Base-by-base conservation (phyloP, 768 basidiomycete species). In the Coprinopsis cinerea region DNA sequence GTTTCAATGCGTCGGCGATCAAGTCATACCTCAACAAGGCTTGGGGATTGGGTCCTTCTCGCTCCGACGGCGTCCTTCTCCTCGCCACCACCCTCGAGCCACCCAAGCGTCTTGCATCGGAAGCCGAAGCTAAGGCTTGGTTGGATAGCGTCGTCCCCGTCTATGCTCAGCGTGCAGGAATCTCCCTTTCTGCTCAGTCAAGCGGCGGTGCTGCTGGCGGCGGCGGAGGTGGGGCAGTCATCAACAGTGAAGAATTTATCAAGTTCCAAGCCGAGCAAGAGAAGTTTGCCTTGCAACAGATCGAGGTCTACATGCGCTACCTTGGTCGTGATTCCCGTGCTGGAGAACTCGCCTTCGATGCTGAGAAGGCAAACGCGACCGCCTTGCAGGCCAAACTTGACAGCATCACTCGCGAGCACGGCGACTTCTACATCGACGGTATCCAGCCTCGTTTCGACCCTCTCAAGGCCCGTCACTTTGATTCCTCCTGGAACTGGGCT, bases 401-500 rank as follows among this genome's bases (percentile, higher is more conserved):
- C 63, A 82, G 82, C 52, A 92, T 99, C 63, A 73, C 81, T 39
- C 77, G 81, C 54, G 96, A 99, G 63, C 96, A 99, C 57, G 96
- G 96, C 24, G 94, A 98, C 49, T 65, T 75, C 0, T 99, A 99
- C 68, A 74, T 98, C 52, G 86, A 94, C 26, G 96, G 96, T 37
- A 94, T 98, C 53, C 88, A 94, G 61, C 96, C 96, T 9, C 77
- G 81, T 51, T 99, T 99, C 67, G 91, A 95, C 61, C 85, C 90
- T 2, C 75, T 97, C 60, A 98, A 99, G 69, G 96, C 94, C 11
- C 89, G 96, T 40, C 93, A 87, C 63, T 98, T 99, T 74, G 94
- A 98, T 64, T 98, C 95, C 1, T 92, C 88, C 4, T 99, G 95
- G 96, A 99, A 99, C 64, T 99, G 96, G 96, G 95, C 88, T 39